Evolutionary conservation across 768 basidiomycete species (phyloP).

Genomic region (Rhodotorula taiwanensis): DNA sequence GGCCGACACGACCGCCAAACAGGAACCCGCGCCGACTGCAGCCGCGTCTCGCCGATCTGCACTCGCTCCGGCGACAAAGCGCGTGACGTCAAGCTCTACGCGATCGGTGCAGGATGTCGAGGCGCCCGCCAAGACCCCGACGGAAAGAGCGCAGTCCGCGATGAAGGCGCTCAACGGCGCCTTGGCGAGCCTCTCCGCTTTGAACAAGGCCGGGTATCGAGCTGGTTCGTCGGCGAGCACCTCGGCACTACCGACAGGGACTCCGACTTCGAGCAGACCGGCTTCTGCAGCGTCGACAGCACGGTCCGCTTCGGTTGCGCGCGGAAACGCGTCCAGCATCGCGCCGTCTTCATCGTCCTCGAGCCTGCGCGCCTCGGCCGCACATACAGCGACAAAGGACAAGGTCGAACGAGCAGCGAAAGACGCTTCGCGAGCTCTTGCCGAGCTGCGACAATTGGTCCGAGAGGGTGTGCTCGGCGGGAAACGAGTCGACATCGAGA

Average conservation of each 20-base stretch:
- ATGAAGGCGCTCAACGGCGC: constrained; percentile 18
- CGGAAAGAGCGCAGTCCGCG: constrained; percentile 21
- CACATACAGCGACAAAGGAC: constrained; percentile 36
- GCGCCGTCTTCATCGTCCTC: too few species aligned
- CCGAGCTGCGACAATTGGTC: constrained; percentile 47
- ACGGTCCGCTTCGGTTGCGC: constrained; percentile 39
- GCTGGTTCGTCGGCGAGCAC: not conserved
- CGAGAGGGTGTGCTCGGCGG: constrained; percentile 37
- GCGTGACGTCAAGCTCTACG: too few species aligned
- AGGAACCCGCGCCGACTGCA: too few species aligned
- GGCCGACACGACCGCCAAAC: too few species aligned
- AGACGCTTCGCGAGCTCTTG: constrained; percentile 48
- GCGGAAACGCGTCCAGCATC: constrained; percentile 37
- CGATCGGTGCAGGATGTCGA: too few species aligned
- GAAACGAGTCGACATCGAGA: constrained; percentile 60
- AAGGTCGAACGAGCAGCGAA: constrained; percentile 12
- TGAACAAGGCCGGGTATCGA: constrained; percentile 23
- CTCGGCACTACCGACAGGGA: not conserved
- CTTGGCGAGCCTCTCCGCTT: constrained; percentile 7
- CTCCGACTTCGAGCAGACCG: not conserved
- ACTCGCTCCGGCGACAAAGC: too few species aligned
- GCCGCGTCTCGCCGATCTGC: too few species aligned
- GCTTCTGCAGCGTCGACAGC: not conserved
- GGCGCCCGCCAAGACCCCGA: not conserved
- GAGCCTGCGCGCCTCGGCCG: constrained; percentile 37